Evolutionary conservation across 352 stramenopile species (phyloP), one percentile per base, ranked within the genome.

Genomic region (Globisporangium cylindrosporum): DNA sequence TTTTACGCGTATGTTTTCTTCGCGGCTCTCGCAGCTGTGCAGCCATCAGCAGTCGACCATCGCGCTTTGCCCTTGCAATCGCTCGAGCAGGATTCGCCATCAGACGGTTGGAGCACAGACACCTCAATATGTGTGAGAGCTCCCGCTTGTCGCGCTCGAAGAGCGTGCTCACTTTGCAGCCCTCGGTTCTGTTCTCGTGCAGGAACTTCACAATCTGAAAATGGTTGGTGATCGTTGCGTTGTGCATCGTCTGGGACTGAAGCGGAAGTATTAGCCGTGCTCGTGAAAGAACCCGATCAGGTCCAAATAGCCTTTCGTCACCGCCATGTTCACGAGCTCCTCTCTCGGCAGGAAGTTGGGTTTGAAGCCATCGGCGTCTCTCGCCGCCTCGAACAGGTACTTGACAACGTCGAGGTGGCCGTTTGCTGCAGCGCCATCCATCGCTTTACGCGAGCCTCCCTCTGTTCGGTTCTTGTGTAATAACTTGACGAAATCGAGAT

Each of bases 261-360:
- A 69, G 41, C 55, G 32, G 29, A 58, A 56, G n/a, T 36, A 57
- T 14, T 25, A 18, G 32, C 12, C 29, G 46, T 34, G 56, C 38
- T 20, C n/a, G 18, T 65, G 64, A n/a, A 69, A 62, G 55, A 55
- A 69, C 12, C 55, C 10, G 43, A 69, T 24, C 8, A 57, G 27
- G 3, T 48, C 29, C 14, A 69, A 8, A 24, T 68, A 24, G 1
- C 63, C 63, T 12, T 49, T 41, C 2, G 5, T 55, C 34, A 55
- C 63, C 12, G 63, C 63, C 20, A 49, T 18, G 38, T 58, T 62
- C 34, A 68, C 57, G 10, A 64, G 22, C 14, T 54, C 58, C 14
- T 64, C 58, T 15, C 24, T 25, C 3, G 38, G 36, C 15, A 64
- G 32, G 4, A 36, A 27, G n/a, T 22, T 62, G 3, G 7, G 29